Base-by-base conservation (phyloP, 345 rosid species). In the Eucalyptus pauciflora region DNA sequence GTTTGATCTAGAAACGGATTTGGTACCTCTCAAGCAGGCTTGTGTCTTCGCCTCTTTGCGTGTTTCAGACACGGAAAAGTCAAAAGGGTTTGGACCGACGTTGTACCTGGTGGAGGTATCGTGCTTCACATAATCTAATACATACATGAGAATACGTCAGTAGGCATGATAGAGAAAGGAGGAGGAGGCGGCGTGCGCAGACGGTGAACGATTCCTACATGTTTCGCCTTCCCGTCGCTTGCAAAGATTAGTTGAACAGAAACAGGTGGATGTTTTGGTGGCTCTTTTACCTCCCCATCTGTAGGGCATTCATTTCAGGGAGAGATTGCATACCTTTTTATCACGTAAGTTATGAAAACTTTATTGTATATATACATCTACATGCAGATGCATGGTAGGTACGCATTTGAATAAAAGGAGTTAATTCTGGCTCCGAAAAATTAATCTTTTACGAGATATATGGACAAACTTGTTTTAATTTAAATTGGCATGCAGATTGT, bases 181-280 rank as follows among this genome's bases (percentile, higher is more conserved):
- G 13, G 80, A 17, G 46, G 7, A 24, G 9, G 85, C 13, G 27
- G 85, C 85, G 45, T 41, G 85, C 85, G 48, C 20, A 41, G 85
- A 22, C 7, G 85, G 85, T 76, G 85, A 76, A 37, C 83, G 25
- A 37, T 76, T 41, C 85, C 46, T n/a, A 25, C 29, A 9, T 20
- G 64, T 17, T 31, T 51, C 45, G 43, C 29, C 62, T 33, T 51
- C 62, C 56, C 45, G n/a, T 50, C 64, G 87, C 90, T 76, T 76
- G 80, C 58, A 31, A 85, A 88, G 87, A 93, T 95, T 95, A 93
- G 96, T 94, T 96, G 95, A 94, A 93, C 95, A 86, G 91, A 93
- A 94, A 94, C 94, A 88, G 97, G 92, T 95, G 95, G 91, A 50
- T 93, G 90, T 94, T 86, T 96, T 93, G 94, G 96, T 86, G 62